Evolutionary conservation across 1,139 yeast species (phyloP), one percentile per base, ranked within the genome.

Genomic region (Magnusiomyces suaveolens): DNA sequence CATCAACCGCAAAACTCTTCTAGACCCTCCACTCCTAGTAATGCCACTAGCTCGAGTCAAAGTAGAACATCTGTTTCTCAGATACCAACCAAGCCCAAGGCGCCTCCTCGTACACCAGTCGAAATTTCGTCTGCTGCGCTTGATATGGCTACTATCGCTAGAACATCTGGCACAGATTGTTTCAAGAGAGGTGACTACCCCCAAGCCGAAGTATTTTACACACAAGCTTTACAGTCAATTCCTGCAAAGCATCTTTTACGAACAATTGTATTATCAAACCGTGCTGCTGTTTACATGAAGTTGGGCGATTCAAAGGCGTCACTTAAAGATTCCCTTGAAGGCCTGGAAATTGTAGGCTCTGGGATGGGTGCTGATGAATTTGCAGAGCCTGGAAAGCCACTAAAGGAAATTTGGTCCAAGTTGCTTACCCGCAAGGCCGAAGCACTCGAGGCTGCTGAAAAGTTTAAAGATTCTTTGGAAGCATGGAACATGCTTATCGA

Each of bases 101-200:
- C 47, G 21, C 44, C 44, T 4, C 14, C 44, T 16, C 23, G 44
- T 4, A 25, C 44, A 18, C 16, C 25, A 10, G 25, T 41, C 25
- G 25, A 4, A 33, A 64, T 70, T 12, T 60, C 72, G 1, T 58
- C 72, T 1, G 66, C 71, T 6, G 64, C 71, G 33, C 36, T 76
- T 51, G 76, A 80, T 6, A 77, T 79, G 66, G 81, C 80, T 63
- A 74, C 75, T 2, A 78, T 79, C n/a, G 74, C 79, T 24, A 80
- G 87, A 57, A 71, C 72, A 20, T 75, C 77, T 38, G 97, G 89
- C 2, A 72, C 81, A 2, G 76, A 75, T 33, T 77, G 82, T 0
- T 92, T 82, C 71, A 78, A 79, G 56, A 77, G 81, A 18, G 98
- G 99, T n/a, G 92, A 92, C 66, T 94, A 85, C 66, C 68, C 81